Base-by-base conservation (phyloP, 2,329 filamentous ascomycete genomes). In the Pyrenophora seminiperda region DNA sequence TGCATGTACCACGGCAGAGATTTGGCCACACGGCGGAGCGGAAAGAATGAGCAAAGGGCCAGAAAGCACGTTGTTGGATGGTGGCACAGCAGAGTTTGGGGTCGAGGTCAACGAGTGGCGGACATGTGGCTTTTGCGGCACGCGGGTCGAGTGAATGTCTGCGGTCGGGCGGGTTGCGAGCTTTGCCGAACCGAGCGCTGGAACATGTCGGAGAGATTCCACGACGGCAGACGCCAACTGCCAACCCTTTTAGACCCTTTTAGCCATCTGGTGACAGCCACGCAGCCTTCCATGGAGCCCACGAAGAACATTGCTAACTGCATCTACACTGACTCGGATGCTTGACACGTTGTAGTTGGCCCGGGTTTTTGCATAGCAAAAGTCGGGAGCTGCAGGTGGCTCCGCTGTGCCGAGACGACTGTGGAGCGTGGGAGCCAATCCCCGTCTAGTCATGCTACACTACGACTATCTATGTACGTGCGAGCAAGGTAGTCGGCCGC, bases 91-190 rank as follows among this genome's bases (percentile, higher is more conserved):
- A 34, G 29, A 46, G 46, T 30, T 41, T 48, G 58, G 51, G 42
- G 53, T 47, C 37, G 58, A 43, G 49, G 40, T 47, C 43, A 52
- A 49, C 44, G 56, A 57, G 49, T 51, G 59, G 58, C 56, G 36
- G 53, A 50, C 47, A 50, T 46, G 58, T 47, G 56, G 60, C 59
- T 54, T 57, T 52, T 62, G 47, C 50, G 52, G 58, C 61, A 61
- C 62, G 59, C 52, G 58, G 47, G 43, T 49, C 58, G 41, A 59
- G 58, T 61, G 59, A 63, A 67, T 61, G 63, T 59, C 54, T 59
- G 49, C 50, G 54, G 56, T 67, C 62, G 62, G 59, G 62, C 62
- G 59, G 24, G 54, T 58, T n/a, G n/a, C n/a, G n/a, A n/a, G n/a
- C n/a, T n/a, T 62, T 61, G 53, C 56, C 57, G 59, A 56, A 51